Base-by-base conservation (phyloP, 2,329 filamentous ascomycete genomes). In the Penicillium palitans region DNA sequence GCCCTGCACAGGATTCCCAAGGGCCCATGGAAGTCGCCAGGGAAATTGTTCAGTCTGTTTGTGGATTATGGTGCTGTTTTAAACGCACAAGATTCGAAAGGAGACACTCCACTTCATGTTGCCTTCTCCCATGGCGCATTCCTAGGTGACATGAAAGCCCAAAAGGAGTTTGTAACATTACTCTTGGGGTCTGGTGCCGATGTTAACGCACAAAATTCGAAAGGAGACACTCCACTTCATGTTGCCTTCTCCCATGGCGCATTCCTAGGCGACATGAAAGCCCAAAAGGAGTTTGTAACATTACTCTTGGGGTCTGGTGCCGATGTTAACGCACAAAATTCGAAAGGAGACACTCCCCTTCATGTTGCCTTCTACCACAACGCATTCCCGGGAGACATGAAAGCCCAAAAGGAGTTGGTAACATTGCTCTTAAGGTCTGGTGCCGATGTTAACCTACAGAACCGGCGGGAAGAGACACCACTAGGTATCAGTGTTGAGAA, bases 161-260 rank as follows among this genome's bases (percentile, higher is more conserved):
- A 27, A 27, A 50, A 27, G 6, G 10, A 37, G 6, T 27, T 19
- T 15, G 48, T 51, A 13, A 1, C 0, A 15, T 29, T 40, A 1
- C 48, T 51, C 12, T 31, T 51, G 25, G 17, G 2, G 3, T 29
- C 24, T 21, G 35, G 48, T 10, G 35, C 35, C 3, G 9, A 51
- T 21, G n/a, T 51, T 27, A 40, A 41, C 6, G 19, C 19, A 2
- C 19, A 21, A 21, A 21, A 21, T 21, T 21, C 2, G 19, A 21
- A 21, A 21, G 19, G 19, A 27, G 2, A 50, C 24, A 39, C 47
- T 4, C 33, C 33, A 2, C 47, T 50, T n/a, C 47, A 50, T 10
- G 2, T 5, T 27, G 21, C 24, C 2, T 6, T 39, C 6, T 3
- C 4, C 10, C 0, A 0, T 7, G 2, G 6, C 2, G 15, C 47